Evolutionary conservation across 2,329 filamentous ascomycete species (phyloP).

Genomic region (Neocucurbitaria cava): DNA sequence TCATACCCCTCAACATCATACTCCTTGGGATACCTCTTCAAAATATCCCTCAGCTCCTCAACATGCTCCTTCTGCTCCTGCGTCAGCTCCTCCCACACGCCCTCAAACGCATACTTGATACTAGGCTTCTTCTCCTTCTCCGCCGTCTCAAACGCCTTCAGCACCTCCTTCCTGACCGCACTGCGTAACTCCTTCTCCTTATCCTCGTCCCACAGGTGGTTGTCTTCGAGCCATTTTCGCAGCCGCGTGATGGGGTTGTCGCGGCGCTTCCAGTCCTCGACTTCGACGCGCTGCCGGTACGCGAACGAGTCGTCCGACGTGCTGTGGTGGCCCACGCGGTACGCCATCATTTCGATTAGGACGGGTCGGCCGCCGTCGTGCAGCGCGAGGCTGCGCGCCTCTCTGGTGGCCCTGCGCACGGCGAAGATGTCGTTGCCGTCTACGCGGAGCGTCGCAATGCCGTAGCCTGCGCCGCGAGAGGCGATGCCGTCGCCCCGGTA

Average conservation of each 20-base stretch:
- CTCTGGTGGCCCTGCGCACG: conserved; percentile 78
- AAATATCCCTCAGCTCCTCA: conserved; percentile 73
- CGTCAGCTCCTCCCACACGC: conserved; percentile 88
- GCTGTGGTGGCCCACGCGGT: conserved; percentile 97
- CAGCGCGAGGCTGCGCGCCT: conserved; percentile 79
- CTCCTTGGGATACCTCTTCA: conserved; percentile 88
- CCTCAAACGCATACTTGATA: conserved; percentile 77
- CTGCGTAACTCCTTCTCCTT: conserved; percentile 77
- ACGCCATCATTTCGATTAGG: conserved; percentile 94
- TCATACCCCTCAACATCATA: conserved; percentile 84
- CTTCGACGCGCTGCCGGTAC: conserved; percentile 90
- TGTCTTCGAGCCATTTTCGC: conserved; percentile 88
- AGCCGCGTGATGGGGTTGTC: conserved; percentile 88
- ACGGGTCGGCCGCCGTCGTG: conserved; percentile 81
- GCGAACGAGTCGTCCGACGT: conserved; percentile 97
- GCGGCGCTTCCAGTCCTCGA: conserved; percentile 90
- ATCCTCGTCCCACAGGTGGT: conserved; percentile 82
- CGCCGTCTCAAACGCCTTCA: conserved; percentile 83
- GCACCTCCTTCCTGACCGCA: conserved; percentile 72
- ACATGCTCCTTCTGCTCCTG: conserved; percentile 80
- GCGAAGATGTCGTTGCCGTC: conserved; percentile 96
- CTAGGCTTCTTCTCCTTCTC: conserved; percentile 82
- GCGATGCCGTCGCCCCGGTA: conserved; percentile 93
- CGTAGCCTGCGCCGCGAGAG: conserved; percentile 84
- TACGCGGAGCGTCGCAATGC: conserved; percentile 90